These are phyloP conservation scores for Brettanomyces naardenensis DNA, from an alignment of 805 yeast species.

Conservation along the genomic window DNA sequence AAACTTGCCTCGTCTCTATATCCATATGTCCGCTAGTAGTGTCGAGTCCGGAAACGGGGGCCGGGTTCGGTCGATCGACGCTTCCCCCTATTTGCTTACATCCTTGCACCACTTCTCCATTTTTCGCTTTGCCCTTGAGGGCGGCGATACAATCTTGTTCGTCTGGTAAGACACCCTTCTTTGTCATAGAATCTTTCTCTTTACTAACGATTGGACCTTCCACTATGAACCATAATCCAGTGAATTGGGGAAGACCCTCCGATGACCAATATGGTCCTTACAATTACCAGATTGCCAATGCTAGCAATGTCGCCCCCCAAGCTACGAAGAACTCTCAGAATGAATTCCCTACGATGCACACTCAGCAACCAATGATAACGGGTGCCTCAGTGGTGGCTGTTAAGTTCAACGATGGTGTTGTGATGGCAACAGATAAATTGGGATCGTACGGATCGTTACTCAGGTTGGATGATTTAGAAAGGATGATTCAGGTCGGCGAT, in stretches of 20 bases:
- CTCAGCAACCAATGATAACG: slow-evolving; percentile 92
- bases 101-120: too few relatives aligned
- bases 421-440: slow-evolving; percentile 91
- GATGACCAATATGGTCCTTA: slow-evolving; percentile 76
- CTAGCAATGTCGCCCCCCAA: slow-evolving; percentile 25
- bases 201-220: too few relatives aligned
- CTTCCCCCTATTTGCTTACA: too few relatives aligned
- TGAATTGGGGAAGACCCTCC: slow-evolving; percentile 91
- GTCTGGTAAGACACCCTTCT: too few relatives aligned
- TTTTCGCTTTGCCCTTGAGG: too few relatives aligned
- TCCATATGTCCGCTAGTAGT: too few relatives aligned
- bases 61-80: too few relatives aligned
- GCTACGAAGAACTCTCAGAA: slow-evolving; percentile 12
- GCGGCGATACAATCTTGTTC: too few relatives aligned
- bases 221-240: slow-evolving; percentile 93
- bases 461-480: slow-evolving; percentile 76
- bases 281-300: slow-evolving; percentile 66
- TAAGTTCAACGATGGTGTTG: slow-evolving; percentile 83
- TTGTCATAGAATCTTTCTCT: too few relatives aligned
- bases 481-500: slow-evolving; percentile 76
- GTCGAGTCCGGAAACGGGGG: too few relatives aligned
- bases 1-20: too few relatives aligned
- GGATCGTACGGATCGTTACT: slow-evolving; percentile 92
- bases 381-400: slow-evolving; percentile 93
- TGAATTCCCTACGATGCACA: slow-evolving; percentile 68